These are phyloP conservation scores for Neurospora sp. DNA, from an alignment of 495 filamentous ascomycete genomes.

Conservation along the genomic window DNA sequence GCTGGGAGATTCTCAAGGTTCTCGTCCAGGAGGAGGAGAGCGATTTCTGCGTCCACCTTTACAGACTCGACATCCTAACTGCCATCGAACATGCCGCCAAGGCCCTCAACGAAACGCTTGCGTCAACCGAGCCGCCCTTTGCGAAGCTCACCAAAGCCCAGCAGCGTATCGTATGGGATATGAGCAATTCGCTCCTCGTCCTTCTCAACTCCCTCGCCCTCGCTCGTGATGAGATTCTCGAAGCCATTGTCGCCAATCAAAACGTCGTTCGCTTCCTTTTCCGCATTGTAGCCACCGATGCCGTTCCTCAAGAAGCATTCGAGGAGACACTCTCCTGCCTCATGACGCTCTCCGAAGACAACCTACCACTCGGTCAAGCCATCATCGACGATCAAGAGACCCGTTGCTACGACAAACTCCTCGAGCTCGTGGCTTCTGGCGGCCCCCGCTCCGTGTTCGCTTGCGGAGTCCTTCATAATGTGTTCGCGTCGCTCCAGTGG, in stretches of 20 bases:
- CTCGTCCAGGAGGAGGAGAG: constrained; percentile 48
- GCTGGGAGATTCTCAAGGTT: constrained; percentile 50
- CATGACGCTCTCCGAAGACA: constrained; percentile 46
- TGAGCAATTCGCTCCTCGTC: constrained; percentile 34
- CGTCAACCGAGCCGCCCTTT: constrained; percentile 26
- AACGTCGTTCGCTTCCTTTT: constrained; percentile 42
- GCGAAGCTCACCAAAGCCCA: constrained; percentile 37
- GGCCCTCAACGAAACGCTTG: constrained; percentile 37
- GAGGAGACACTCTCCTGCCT: constrained; percentile 42
- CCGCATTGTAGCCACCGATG: constrained; percentile 27
- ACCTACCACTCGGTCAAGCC: constrained; percentile 31
- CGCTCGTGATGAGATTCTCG: constrained; percentile 44
- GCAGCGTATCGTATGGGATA: constrained; percentile 39
- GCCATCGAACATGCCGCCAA: constrained; percentile 41
- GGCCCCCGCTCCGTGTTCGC: constrained; percentile 32
- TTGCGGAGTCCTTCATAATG: constrained; percentile 44
- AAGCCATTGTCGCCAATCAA: constrained; percentile 35
- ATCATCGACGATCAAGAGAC: constrained; percentile 29
- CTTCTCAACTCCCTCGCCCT: constrained; percentile 38
- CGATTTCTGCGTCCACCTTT: constrained; percentile 53
- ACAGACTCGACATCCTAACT: constrained; percentile 45
- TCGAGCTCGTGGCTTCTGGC: constrained; percentile 22
- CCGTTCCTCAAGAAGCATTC: constrained; percentile 25
- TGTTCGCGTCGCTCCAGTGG: constrained; percentile 37
- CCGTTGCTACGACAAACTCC: constrained; percentile 28